Base-by-base conservation (phyloP, 108 stramenopile genomes). In the Parietichytrium sp. region DNA sequence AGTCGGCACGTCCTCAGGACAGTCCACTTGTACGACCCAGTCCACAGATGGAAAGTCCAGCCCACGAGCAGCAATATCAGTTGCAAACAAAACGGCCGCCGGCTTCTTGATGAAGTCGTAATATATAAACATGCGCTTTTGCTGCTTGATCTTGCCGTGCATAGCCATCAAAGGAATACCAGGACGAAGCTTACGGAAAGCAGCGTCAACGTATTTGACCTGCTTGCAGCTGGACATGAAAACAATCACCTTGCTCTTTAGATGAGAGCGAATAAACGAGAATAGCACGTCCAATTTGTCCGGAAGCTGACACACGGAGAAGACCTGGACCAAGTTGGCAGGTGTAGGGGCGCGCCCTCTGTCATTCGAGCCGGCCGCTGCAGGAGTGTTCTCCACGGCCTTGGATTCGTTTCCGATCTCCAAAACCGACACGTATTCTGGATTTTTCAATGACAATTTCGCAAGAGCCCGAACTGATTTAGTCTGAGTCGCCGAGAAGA, bases 401-500 rank as follows among this genome's bases (percentile, higher is more conserved):
- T 72, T 72, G 61, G 49, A 16, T 50, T 16, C 16, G 49, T 50
- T 18, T 50, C 12, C 50, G 15, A 33, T 20, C 33, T 27, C 33
- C 48, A 81, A 82, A 18, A 87, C 84, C 0, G 81, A 77, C 20
- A 87, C 61, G 79, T 54, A 84, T 52, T 82, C 48, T 0, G 86
- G 82, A 15, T 29, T 18, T 23, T n/a, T 3, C 33, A 87, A 78
- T 3, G 29, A 47, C 16, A 87, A 52, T n/a, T 82, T 36, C 27
- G 84, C 84, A 27, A 87, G 84, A 12, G 30, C 52, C 61, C 51
- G 15, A 4, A 81, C 51, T 4, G 29, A 7, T 53, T 81, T 85
- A 16, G 98, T 97, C 85, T 98, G 97, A 7, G 98, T 99, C 15
- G 98, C 98, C n/a, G 92, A 93, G 87, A 98, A 99, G 15, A 99